A percentile compares a stretch with the other conserved stretches of the same genome.
These are phyloP conservation scores for Chiua sp. DNA, from an alignment of 1,284 basidiomycete species.

Conservation along the genomic window DNA sequence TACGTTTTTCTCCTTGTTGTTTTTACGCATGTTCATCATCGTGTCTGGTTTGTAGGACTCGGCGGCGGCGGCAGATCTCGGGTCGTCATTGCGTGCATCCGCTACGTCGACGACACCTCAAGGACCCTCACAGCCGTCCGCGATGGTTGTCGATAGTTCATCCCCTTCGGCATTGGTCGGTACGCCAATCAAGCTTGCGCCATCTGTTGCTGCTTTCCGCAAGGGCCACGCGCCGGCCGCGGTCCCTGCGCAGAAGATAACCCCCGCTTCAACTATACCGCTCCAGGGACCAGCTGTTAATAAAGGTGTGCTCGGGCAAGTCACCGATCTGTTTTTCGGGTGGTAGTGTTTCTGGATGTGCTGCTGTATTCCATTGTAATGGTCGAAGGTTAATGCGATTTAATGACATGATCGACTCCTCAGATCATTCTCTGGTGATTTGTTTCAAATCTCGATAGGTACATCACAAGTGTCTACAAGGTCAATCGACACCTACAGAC, in stretches of 20 bases:
- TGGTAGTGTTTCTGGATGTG: slow-evolving; percentile 67
- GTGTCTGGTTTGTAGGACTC: slow-evolving; percentile 51
- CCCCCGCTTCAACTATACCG: slow-evolving; percentile 17
- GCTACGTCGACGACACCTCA: slow-evolving; percentile 33
- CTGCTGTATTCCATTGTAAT: neutral
- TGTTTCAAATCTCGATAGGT: too few species aligned
- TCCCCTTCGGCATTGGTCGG: slow-evolving; percentile 48
- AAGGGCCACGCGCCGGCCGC: slow-evolving; percentile 44
- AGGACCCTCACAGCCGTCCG: slow-evolving; percentile 33
- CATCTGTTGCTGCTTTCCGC: slow-evolving; percentile 70
- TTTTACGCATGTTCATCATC: slow-evolving; percentile 5
- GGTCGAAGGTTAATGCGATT: neutral
- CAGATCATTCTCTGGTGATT: too few species aligned
- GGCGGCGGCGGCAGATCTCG: slow-evolving; percentile 56
- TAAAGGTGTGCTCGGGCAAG: slow-evolving; percentile 70
- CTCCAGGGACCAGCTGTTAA: slow-evolving; percentile 41
- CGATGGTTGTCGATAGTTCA: slow-evolving; percentile 53
- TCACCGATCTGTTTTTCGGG: slow-evolving; percentile 79
- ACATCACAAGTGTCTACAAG: too few species aligned
- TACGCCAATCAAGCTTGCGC: slow-evolving; percentile 72
- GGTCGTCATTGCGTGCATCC: slow-evolving; percentile 39
- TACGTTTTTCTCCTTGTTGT: slow-evolving; percentile 42
- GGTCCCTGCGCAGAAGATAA: slow-evolving; percentile 37
- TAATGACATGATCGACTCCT: neutral
- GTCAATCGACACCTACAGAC: neutral